phyloP scores from a whole-genome alignment of 2,329 filamentous ascomycete genomes.

The Cadophora malorum region DNA sequence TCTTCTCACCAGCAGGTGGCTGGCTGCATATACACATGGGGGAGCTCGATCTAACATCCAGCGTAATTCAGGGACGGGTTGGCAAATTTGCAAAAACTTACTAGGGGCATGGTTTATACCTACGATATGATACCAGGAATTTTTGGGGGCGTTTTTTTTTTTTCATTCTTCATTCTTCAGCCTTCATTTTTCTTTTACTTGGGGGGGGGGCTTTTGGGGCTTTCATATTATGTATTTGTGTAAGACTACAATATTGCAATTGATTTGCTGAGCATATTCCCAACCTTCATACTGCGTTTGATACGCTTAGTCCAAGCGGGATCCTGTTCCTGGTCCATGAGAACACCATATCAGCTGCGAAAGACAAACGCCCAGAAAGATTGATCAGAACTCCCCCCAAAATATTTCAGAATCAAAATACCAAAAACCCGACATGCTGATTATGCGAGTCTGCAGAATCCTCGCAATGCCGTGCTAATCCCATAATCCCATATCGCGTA shows the following conservation, averaged over 20 bases:
- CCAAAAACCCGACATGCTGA: too few relatives aligned
- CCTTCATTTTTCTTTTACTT: neutral
- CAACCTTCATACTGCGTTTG: neutral
- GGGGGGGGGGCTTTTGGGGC: neutral
- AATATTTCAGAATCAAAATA: too few relatives aligned
- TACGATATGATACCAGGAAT: conserved; percentile 27
- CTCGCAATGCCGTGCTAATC: neutral
- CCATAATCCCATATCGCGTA: neutral
- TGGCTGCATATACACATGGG: neutral
- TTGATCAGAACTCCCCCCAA: too few relatives aligned
- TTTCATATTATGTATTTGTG: neutral
- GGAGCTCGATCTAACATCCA: neutral
- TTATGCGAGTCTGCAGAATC: neutral
- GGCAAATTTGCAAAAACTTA: conserved; percentile 16
- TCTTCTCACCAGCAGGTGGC: neutral
- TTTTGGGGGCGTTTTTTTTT: neutral
- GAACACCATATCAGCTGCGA: too few relatives aligned
- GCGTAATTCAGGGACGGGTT: neutral
- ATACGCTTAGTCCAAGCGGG: neutral
- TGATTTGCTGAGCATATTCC: neutral
- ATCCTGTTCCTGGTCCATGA: too few relatives aligned
- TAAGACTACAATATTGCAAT: conserved; percentile 5
- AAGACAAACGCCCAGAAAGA: too few relatives aligned
- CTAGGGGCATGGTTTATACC: conserved; percentile 3
- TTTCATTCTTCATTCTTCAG: neutral